Conservation (phyloP, 1,284 basidiomycete genomes). For the Coniferiporia weirii region DNA sequence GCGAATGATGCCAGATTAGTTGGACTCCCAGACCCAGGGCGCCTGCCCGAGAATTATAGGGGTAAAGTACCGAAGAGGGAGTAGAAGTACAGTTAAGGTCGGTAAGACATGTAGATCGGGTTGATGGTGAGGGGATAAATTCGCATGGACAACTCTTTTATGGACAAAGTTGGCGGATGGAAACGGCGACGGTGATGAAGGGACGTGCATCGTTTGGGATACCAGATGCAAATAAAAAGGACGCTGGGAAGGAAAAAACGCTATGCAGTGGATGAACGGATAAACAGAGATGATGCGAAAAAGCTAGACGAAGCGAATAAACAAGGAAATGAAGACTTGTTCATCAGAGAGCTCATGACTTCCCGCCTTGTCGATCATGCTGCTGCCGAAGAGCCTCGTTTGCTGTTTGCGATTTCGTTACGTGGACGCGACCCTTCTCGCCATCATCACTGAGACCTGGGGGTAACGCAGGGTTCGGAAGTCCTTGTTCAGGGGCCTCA, state of each 20-base stretch:
- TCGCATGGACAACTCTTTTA: conserved; percentile 13
- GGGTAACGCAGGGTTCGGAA: conserved; percentile 50
- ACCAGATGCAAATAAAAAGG: conserved; percentile 5
- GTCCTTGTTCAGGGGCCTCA: conserved; percentile 51
- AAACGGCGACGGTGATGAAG: neutral
- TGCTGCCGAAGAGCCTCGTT: conserved; percentile 54
- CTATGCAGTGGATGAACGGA: conserved; percentile 11
- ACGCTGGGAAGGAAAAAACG: neutral
- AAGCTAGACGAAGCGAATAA: conserved; percentile 26
- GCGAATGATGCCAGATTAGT: conserved; percentile 20
- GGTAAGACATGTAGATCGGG: conserved; percentile 12
- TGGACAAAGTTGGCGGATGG: conserved; percentile 6
- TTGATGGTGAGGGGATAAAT: conserved; percentile 12
- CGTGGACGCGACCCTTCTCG: conserved; percentile 74
- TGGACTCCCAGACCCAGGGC: conserved; percentile 7
- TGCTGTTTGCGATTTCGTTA: conserved; percentile 76
- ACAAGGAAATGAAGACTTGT: conserved; percentile 5
- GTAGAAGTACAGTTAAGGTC: conserved; percentile 16
- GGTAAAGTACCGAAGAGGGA: conserved; percentile 6
- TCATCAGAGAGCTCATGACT: conserved; percentile 14
- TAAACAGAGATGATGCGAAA: conserved; percentile 20
- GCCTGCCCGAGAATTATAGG: conserved; percentile 17
- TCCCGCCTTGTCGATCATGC: conserved; percentile 28
- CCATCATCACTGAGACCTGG: conserved; percentile 50
- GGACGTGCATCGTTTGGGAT: conserved; percentile 6